These are phyloP conservation scores for Babesia microti DNA, from an alignment of 169 alveolate genomes.

Conservation along the genomic window DNA sequence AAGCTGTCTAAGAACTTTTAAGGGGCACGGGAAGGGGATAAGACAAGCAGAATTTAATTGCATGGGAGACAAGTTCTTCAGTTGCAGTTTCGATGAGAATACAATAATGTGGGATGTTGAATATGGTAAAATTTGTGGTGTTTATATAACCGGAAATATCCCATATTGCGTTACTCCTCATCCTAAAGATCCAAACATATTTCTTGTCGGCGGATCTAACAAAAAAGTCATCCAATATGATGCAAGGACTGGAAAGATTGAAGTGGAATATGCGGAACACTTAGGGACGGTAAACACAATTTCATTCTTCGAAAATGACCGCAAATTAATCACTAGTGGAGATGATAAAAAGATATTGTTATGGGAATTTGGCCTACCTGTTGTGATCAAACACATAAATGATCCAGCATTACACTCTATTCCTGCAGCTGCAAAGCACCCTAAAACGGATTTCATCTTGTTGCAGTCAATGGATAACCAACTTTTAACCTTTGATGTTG, in stretches of 20 bases:
- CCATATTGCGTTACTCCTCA: slow-evolving; percentile 86
- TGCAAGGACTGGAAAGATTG: slow-evolving; percentile 74
- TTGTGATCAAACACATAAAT: slow-evolving; percentile 87
- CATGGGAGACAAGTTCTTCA: slow-evolving; percentile 74
- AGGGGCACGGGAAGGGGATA: slow-evolving; percentile 90
- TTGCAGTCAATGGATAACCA: slow-evolving; percentile 90
- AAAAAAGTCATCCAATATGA: slow-evolving; percentile 84
- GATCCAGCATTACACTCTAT: slow-evolving; percentile 90
- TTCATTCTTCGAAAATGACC: slow-evolving; percentile 81
- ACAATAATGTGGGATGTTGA: slow-evolving; percentile 92
- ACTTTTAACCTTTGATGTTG: slow-evolving; percentile 85
- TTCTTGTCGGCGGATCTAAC: slow-evolving; percentile 85
- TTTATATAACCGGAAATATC: slow-evolving; percentile 72
- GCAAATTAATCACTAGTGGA: slow-evolving; percentile 83
- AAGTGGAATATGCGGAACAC: slow-evolving; percentile 87
- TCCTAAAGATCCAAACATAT: slow-evolving; percentile 76
- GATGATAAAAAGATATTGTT: slow-evolving; percentile 90
- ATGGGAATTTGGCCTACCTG: slow-evolving; percentile 94
- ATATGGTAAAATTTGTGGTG: slow-evolving; percentile 85
- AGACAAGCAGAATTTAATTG: slow-evolving; percentile 81
- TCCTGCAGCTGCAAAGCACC: slow-evolving; percentile 84
- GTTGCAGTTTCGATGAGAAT: slow-evolving; percentile 85
- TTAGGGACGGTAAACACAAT: slow-evolving; percentile 83
- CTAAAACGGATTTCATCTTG: slow-evolving; percentile 82
- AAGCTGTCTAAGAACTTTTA: slow-evolving; percentile 83